Base-by-base conservation (phyloP, 2,329 filamentous ascomycete genomes). In the Epichloe brachyelytri region DNA sequence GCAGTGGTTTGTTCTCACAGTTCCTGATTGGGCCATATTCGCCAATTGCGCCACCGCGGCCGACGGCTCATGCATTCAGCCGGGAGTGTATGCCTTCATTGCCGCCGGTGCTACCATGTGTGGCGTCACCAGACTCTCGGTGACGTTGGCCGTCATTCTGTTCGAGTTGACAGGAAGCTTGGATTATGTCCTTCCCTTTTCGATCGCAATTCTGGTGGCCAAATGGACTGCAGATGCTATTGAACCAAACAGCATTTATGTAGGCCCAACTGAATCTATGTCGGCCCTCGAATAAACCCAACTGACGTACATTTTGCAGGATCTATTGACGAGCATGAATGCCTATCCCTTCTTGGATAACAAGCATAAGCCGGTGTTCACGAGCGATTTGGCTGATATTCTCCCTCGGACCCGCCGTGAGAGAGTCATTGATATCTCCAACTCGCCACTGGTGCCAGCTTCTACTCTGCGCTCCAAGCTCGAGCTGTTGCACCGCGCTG, bases 161-260 rank as follows among this genome's bases (percentile, higher is more conserved):
- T 97, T 98, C 59, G 93, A 98, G 66, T 74, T 98, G 37, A 98
- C 93, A 0, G 93, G 93, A 51, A 95, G 88, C 64, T 74, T 97
- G 46, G 88, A 97, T 64, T 94, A 97, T 60, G 93, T 98, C 3
- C 72, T 98, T 11, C 93, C 93, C 0, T 97, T 97, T 65, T 96
- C 90, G 0, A 72, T 98, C 8, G 85, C 88, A 0, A 88, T 98
- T 36, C 74, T 97, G 4, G 89, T 95, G 30, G 83, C 91, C n/a
- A 98, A 98, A 70, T 98, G 93, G 93, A 95, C 89, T 0, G 90
- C 93, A 0, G 93, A 97, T 68, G 90, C 89, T 3, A 80, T 98
- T 48, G 93, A 98, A 66, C 93, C 91, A 15, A 77, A 88, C 49
- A 95, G 88, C 65, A 96, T 98, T 55, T 97, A 96, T 64, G 82